Conservation (phyloP, 345 rosid genomes). For the Gossypium rotundifolium region DNA sequence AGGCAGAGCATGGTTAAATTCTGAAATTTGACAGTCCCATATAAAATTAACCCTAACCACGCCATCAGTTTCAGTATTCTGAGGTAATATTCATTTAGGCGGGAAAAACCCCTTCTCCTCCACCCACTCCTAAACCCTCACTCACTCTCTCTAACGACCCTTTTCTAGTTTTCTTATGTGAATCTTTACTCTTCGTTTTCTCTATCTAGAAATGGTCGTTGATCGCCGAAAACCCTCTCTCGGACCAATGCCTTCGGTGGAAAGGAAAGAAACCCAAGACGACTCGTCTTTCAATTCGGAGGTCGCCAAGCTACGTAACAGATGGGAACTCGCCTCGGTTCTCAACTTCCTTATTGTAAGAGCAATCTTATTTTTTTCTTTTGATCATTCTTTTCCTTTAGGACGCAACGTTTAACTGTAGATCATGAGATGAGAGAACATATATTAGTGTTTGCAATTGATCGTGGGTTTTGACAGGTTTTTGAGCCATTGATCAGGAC, state of each 20-base stretch:
- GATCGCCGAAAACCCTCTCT: conserved; percentile 23
- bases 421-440: neutral
- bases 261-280: conserved; percentile 8
- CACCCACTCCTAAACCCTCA: neutral
- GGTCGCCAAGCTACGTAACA: conserved; percentile 51
- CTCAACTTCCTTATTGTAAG: conserved; percentile 69
- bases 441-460: neutral
- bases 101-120: conserved; percentile 24
- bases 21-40: neutral
- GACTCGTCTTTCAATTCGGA: conserved; percentile 26
- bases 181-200: neutral
- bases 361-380: neutral
- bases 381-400: neutral
- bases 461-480: conserved; percentile 38
- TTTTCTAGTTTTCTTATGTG: neutral
- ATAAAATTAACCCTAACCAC: neutral
- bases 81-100: conserved; percentile 20
- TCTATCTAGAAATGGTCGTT: conserved; percentile 28
- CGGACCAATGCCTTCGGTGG: neutral
- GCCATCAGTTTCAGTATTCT: neutral
- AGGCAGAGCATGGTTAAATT: neutral
- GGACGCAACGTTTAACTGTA: neutral
- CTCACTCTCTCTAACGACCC: neutral
- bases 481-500: conserved; percentile 54
- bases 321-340: conserved; percentile 93